A percentile compares a stretch with the other conserved stretches of the same genome.
Conservation (phyloP, 2,329 filamentous ascomycete species). For the Cladophialophora immunda region DNA sequence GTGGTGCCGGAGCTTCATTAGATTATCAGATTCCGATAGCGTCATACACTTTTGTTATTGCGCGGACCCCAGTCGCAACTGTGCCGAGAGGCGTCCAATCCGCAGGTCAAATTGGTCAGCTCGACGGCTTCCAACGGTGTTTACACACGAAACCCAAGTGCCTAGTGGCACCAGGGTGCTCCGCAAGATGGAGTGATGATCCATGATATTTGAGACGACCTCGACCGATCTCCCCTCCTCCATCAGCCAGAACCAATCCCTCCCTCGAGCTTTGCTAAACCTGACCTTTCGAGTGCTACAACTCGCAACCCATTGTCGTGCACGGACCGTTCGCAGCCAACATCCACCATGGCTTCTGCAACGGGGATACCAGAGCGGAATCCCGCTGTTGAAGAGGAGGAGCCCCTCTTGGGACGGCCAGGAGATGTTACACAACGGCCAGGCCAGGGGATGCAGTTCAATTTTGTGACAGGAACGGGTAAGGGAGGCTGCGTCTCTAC, state of each 20-base stretch:
- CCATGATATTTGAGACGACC: constrained; percentile 4
- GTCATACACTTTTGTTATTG: constrained; percentile 9
- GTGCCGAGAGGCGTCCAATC: constrained; percentile 24
- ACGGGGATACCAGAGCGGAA: constrained; percentile 70
- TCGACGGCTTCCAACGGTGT: background rate
- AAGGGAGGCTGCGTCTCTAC: constrained; percentile 18
- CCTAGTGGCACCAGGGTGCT: constrained; percentile 17
- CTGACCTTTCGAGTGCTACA: background rate
- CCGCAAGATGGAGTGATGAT: constrained; percentile 15
- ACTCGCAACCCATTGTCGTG: background rate
- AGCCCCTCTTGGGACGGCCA: constrained; percentile 74
- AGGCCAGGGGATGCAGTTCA: constrained; percentile 70
- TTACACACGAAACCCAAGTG: constrained; percentile 12
- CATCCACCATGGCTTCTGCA: constrained; percentile 69
- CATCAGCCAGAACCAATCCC: background rate
- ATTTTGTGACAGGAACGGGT: constrained; percentile 75
- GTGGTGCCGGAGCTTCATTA: background rate
- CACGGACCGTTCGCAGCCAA: background rate
- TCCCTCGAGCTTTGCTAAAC: background rate
- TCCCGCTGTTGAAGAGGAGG: constrained; percentile 63
- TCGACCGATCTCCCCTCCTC: background rate
- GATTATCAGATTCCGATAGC: constrained; percentile 4
- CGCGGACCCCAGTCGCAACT: background rate
- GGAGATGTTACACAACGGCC: constrained; percentile 78
- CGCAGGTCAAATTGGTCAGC: constrained; percentile 29